These are phyloP conservation scores for Glarea lozoyensis DNA, from an alignment of 495 filamentous ascomycete genomes.

Conservation along the genomic window DNA sequence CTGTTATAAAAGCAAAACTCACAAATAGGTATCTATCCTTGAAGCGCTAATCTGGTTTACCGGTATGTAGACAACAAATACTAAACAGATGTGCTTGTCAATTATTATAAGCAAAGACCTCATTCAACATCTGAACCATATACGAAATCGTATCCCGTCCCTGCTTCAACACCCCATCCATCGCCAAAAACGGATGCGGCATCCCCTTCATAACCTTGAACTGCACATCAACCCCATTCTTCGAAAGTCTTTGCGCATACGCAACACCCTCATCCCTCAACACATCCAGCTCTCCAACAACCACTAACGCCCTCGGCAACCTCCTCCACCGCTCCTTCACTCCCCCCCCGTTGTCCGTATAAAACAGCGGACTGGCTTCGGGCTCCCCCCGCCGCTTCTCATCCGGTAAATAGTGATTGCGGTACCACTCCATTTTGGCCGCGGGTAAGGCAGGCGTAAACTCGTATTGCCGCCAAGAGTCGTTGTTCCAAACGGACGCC, in stretches of 20 bases:
- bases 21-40: too few species aligned
- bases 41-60: too few species aligned
- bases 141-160: conserved; percentile 43
- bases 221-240: conserved; percentile 39
- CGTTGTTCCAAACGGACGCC: conserved; percentile 32
- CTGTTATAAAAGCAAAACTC: too few species aligned
- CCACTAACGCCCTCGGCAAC: conserved; percentile 40
- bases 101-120: conserved; percentile 20
- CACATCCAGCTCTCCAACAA: conserved; percentile 50
- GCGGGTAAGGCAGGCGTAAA: conserved; percentile 41
- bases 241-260: conserved; percentile 39
- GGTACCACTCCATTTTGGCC: conserved; percentile 51
- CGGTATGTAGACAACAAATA: too few species aligned
- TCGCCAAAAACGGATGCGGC: conserved; percentile 55
- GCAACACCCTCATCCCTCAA: conserved; percentile 41
- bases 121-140: conserved; percentile 43
- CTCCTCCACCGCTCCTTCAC: conserved; percentile 29
- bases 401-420: conserved; percentile 46
- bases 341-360: conserved; percentile 33
- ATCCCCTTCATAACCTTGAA: conserved; percentile 49
- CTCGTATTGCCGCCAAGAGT: conserved; percentile 40
- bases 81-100: too few species aligned
- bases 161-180: conserved; percentile 46
- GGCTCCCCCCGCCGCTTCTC: conserved; percentile 34
- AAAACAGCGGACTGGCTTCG: conserved; percentile 47